Percentiles rank a stretch among this genome's conserved stretches.
phyloP scores from a whole-genome alignment of 2,329 filamentous ascomycete genomes.

The Ophiostoma sp. region DNA sequence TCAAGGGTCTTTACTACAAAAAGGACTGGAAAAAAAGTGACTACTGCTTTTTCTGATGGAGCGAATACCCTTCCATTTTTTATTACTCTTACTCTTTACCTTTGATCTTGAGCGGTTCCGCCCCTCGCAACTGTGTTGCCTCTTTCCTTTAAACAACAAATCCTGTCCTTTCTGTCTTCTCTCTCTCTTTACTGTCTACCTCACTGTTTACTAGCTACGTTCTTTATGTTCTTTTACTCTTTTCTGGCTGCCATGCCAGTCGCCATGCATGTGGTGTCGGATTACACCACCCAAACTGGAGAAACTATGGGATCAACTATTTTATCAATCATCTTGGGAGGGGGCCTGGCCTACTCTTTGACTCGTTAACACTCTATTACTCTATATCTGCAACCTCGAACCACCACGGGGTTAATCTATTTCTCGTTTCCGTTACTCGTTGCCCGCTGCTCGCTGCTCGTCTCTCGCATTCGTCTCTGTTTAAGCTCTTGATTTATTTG shows the following conservation, averaged over 20 bases:
- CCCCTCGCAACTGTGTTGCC: constrained; percentile 10
- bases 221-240: background rate
- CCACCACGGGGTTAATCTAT: constrained; percentile 1
- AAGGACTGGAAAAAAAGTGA: constrained; percentile 15
- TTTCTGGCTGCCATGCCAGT: background rate
- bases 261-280: constrained; percentile 16
- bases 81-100: constrained; percentile 7
- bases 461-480: background rate
- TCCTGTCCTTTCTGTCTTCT: background rate
- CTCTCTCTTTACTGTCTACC: background rate
- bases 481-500: background rate
- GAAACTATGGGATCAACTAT: constrained; percentile 9
- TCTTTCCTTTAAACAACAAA: background rate
- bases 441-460: background rate
- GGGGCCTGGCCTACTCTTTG: background rate
- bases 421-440: background rate
- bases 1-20: constrained; percentile 18
- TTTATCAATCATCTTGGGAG: background rate
- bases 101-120: constrained; percentile 7
- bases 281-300: constrained; percentile 8
- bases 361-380: constrained; percentile 1
- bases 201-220: background rate
- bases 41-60: constrained; percentile 18
- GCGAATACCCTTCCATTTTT: constrained; percentile 19
- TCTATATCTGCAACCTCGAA: background rate